Evolutionary conservation across 2,329 filamentous ascomycete species (phyloP), one percentile per base, ranked within the genome.

Genomic region (Cladorrhinum sp.): DNA sequence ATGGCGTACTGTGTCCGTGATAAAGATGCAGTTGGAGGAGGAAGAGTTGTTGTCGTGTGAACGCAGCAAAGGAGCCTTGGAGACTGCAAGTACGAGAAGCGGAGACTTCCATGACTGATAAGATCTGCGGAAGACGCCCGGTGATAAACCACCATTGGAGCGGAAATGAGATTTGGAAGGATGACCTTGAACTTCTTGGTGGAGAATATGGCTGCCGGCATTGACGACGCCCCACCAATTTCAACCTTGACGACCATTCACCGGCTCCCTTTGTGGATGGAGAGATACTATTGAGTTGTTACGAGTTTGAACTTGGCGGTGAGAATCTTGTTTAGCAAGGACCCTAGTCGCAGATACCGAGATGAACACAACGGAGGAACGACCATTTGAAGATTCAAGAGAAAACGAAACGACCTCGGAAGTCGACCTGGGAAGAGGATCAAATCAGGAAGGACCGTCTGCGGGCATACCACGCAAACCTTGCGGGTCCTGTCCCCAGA

Each of bases 391-490:
- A 41, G 36, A 41, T 41, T 41, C 36, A 13, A 41, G 10, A 41
- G 36, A 12, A 45, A 45, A 45, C 16, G 20, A 45, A 20, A 20
- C 3, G 20, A 45, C 16, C 18, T 18, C 16, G 41, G 10, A 45
- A 45, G 36, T 41, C 10, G 16, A 41, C 12, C 23, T 25, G 22
- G 32, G 36, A 41, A 13, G 16, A 24, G 22, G 32, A 8, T 16
- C 52, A 45, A 45, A 55, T 55, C 36, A 55, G 52, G 32, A 54
- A 54, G 22, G 36, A 36, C 52, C 36, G 25, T 29, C 25, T 29
- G 5, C 25, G 10, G 25, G 4, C n/a, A n/a, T n/a, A n/a, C n/a
- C n/a, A n/a, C n/a, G n/a, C n/a, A n/a, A n/a, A n/a, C n/a, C n/a
- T n/a, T n/a, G n/a, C n/a, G n/a, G n/a, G n/a, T n/a, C n/a, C n/a